Evolutionary conservation across 2,329 filamentous ascomycete species (phyloP).

Genomic region (Xylariaceae sp.): DNA sequence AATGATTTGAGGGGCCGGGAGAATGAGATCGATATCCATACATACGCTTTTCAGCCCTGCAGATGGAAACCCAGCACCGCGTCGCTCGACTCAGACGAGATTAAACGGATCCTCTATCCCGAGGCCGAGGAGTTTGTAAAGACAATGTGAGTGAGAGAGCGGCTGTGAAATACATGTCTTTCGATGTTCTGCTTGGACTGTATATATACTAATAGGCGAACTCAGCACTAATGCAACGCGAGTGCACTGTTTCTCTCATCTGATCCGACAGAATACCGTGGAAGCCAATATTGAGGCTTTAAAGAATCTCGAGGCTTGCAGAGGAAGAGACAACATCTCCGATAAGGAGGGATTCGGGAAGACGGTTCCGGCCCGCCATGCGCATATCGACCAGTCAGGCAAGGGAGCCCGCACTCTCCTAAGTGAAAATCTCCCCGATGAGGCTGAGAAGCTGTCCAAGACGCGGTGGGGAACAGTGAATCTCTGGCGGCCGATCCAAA

Average conservation of each 20-base stretch:
- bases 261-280: conserved; percentile 19
- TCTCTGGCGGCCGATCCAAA: conserved; percentile 23
- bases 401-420: conserved; percentile 21
- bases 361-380: conserved; percentile 18
- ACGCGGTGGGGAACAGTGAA: conserved; percentile 27
- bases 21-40: conserved; percentile 21
- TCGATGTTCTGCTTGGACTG: not conserved
- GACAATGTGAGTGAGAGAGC: conserved; percentile 17
- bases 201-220: not conserved
- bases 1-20: conserved; percentile 18
- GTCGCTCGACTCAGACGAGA: conserved; percentile 9
- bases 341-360: conserved; percentile 19
- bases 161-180: not conserved
- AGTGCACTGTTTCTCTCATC: conserved; percentile 25
- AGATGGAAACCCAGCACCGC: conserved; percentile 21
- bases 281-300: conserved; percentile 20
- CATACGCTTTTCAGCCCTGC: conserved; percentile 17
- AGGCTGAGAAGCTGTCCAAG: conserved; percentile 18
- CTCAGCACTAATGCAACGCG: conserved; percentile 18
- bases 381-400: conserved; percentile 24
- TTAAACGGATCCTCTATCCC: conserved; percentile 2
- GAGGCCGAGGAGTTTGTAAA: conserved; percentile 25
- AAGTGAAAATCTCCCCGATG: conserved; percentile 8
- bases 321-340: conserved; percentile 15
- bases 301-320: conserved; percentile 5